Evolutionary conservation across 345 rosid genomes (phyloP).

Genomic region (Garcia nutans): DNA sequence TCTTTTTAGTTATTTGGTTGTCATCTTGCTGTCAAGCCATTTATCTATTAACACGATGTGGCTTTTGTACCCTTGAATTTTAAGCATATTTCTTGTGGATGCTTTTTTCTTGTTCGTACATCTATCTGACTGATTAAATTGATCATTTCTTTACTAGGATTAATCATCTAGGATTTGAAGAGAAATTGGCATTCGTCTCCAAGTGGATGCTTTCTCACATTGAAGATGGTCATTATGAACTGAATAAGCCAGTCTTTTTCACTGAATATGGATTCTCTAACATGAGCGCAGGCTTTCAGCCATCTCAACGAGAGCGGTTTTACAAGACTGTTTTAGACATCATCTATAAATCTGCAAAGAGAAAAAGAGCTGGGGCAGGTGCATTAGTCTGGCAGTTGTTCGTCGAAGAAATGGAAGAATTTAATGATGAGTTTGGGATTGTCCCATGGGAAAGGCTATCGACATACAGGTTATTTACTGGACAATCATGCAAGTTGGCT

Average conservation of each 20-base stretch:
- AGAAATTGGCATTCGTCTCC: constrained; percentile 53
- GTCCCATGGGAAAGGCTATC: constrained; percentile 75
- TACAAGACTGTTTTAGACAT: constrained; percentile 56
- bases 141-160: constrained; percentile 47
- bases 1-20: neutral
- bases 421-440: constrained; percentile 76
- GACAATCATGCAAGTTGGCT: constrained; percentile 71
- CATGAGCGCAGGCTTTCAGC: constrained; percentile 65
- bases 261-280: constrained; percentile 82
- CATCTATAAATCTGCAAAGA: constrained; percentile 64
- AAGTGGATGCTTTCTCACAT: constrained; percentile 91
- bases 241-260: constrained; percentile 79
- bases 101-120: constrained; percentile 1
- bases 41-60: neutral
- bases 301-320: constrained; percentile 56
- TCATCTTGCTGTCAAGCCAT: neutral
- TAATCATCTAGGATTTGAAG: constrained; percentile 60
- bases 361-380: constrained; percentile 77
- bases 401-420: constrained; percentile 80
- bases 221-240: constrained; percentile 77
- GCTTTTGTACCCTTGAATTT: neutral
- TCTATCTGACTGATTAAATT: constrained; percentile 2
- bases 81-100: no score
- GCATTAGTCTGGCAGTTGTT: constrained; percentile 79
- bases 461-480: constrained; percentile 48